phyloP scores from a whole-genome alignment of 2,329 filamentous ascomycete species.

The Fusarium irregulare region DNA sequence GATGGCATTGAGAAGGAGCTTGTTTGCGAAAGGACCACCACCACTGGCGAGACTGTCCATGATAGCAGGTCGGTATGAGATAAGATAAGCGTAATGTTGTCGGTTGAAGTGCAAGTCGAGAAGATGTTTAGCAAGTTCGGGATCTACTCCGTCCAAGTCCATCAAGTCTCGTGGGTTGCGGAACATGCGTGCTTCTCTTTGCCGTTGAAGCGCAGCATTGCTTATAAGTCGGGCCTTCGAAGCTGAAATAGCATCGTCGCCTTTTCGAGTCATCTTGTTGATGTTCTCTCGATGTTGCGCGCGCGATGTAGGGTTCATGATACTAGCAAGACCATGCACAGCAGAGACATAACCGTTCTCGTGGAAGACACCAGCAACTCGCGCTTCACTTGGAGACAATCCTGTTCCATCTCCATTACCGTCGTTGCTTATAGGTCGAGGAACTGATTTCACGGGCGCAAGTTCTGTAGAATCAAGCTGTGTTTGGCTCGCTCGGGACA shows the following conservation, averaged over 20 bases:
- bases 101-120: conserved; percentile 54
- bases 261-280: conserved; percentile 44
- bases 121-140: conserved; percentile 52
- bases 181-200: conserved; percentile 49
- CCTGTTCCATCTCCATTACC: conserved; percentile 46
- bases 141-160: conserved; percentile 50
- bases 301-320: conserved; percentile 49
- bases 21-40: conserved; percentile 52
- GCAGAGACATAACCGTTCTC: conserved; percentile 51
- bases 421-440: conserved; percentile 46
- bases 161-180: conserved; percentile 47
- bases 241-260: conserved; percentile 45
- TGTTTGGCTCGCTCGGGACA: conserved; percentile 34
- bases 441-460: conserved; percentile 32
- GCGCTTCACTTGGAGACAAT: conserved; percentile 50
- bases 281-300: conserved; percentile 47
- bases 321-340: conserved; percentile 51
- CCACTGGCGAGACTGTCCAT: conserved; percentile 53
- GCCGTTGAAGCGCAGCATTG: conserved; percentile 50
- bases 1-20: conserved; percentile 55
- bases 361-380: conserved; percentile 51
- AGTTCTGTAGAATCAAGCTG: conserved; percentile 30
- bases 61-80: conserved; percentile 54
- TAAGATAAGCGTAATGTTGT: conserved; percentile 52
- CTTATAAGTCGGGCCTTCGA: conserved; percentile 52